Conservation (phyloP, 2,329 filamentous ascomycete genomes). For the Aureobasidium musti region DNA sequence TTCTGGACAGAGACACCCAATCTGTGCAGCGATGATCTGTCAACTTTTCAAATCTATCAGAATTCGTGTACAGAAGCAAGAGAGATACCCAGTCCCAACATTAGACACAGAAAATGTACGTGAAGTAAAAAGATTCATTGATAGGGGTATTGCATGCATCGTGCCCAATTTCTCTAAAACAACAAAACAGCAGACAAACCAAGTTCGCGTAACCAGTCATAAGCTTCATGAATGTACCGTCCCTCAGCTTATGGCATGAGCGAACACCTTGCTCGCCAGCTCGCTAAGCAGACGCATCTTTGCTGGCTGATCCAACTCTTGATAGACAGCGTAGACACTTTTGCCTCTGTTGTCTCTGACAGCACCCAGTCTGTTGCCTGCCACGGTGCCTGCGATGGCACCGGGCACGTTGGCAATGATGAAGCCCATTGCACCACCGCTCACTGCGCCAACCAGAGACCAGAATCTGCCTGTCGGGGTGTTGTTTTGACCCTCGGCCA, state of each 20-base stretch:
- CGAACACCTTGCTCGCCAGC: conserved; percentile 83
- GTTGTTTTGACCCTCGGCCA: conserved; percentile 69
- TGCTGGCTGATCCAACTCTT: conserved; percentile 81
- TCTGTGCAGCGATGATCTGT: conserved; percentile 38
- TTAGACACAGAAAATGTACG: not conserved
- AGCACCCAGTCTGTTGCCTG: conserved; percentile 87
- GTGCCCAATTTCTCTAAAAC: not conserved
- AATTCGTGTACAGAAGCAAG: conserved; percentile 17
- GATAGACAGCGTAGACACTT: conserved; percentile 90
- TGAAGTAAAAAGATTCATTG: conserved; percentile 4
- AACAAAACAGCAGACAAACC: not conserved
- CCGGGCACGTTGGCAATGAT: conserved; percentile 93
- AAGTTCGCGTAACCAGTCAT: not conserved
- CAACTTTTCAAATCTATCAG: not conserved
- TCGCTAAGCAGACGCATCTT: conserved; percentile 79
- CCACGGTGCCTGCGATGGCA: conserved; percentile 83
- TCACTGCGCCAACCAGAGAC: conserved; percentile 79
- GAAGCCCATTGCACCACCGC: conserved; percentile 88
- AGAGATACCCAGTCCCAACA: conserved; percentile 20
- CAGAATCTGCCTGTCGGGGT: conserved; percentile 74
- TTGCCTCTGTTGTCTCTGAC: conserved; percentile 89
- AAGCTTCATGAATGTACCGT: conserved; percentile 28
- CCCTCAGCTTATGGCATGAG: conserved; percentile 64
- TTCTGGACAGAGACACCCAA: conserved; percentile 59
- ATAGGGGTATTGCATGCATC: conserved; percentile 28